phyloP scores from a whole-genome alignment of 768 basidiomycete genomes.

The Boletus rubroflammeus region DNA sequence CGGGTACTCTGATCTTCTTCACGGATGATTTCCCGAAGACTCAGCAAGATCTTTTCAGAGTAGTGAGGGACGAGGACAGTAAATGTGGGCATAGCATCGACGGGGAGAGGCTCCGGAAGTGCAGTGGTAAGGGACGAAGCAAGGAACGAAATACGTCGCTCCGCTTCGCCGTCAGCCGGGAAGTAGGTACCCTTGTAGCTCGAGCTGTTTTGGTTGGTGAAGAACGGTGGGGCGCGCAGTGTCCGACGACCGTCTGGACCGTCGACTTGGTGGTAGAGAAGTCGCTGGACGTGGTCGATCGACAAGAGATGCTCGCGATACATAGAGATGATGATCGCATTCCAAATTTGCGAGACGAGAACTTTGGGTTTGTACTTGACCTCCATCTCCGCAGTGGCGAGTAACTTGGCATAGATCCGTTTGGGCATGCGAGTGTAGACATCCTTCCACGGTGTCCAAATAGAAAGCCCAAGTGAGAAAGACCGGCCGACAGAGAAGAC shows the following conservation, averaged over 20 bases:
- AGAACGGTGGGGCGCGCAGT: conserved; percentile 95
- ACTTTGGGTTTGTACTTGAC: conserved; percentile 99
- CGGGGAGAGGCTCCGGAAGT: conserved; percentile 90
- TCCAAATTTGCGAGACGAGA: conserved; percentile 98
- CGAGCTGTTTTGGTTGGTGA: conserved; percentile 83
- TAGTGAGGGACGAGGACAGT: conserved; percentile 99
- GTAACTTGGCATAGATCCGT: conserved; percentile 94
- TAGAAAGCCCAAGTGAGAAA: conserved; percentile 89
- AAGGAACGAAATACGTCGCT: conserved; percentile 98
- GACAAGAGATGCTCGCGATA: conserved; percentile 97
- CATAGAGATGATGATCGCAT: conserved; percentile 99
- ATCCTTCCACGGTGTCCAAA: conserved; percentile 99
- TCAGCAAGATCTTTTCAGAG: conserved; percentile 96
- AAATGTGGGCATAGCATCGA: conserved; percentile 99
- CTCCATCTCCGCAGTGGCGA: conserved; percentile 97
- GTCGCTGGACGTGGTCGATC: conserved; percentile 96
- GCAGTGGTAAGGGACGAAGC: conserved; percentile 95
- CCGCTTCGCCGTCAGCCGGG: conserved; percentile 91
- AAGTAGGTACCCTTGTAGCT: conserved; percentile 82
- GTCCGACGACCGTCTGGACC: conserved; percentile 85
- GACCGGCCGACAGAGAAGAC: conserved; percentile 89
- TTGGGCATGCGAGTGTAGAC: conserved; percentile 95
- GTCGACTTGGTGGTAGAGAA: conserved; percentile 96
- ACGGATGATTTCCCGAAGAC: conserved; percentile 95
- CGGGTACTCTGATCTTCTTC: conserved; percentile 97